Evolutionary conservation across 129 eudicot species (phyloP), one percentile per base, ranked within the genome.

Genomic region (Flaveria linearis): DNA sequence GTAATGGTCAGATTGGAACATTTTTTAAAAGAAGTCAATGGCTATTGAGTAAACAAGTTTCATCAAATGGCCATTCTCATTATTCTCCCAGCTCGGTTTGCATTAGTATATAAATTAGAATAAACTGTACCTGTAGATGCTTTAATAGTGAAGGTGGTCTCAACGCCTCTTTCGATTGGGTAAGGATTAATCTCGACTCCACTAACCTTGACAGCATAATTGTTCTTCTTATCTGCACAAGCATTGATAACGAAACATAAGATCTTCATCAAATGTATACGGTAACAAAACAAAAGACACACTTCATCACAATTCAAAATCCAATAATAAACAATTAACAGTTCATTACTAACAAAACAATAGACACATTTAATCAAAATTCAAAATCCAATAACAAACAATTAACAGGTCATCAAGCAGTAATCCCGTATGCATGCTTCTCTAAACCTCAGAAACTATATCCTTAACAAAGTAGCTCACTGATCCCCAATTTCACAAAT

Each of bases 151-250:
- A 90, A 90, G 80, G 92, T 90, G 79, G 96, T 85, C 14, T 67
- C 66, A 22, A 30, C 28, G 65, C 84, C 89, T 87, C 88, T 72
- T 41, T 69, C n/a, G 8, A 87, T 80, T 3, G 92, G 96, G 82
- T 80, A 85, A 49, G 96, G 96, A 66, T 72, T 62, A 58, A 87
- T 90, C 58, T 87, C 90, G 42, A 90, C 82, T 39, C 88, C 88
- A 49, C 87, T 82, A 16, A 90, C 86, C 61, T 87, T 87, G 56
- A 90, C 87, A 16, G 41, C 83, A 77, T 87, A 87, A 45, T 78
- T 18, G 39, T 84, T 76, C 73, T 82, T 72, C 86, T 84, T 90
- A 46, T 87, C 96, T 89, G 87, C 77, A 72, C 23, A 75, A 12
- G 68, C 39, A 65, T 28, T 2, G 1, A 62, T 14, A 28, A 25